phyloP scores from a whole-genome alignment of 352 stramenopile species.

The Pythium biforme region DNA sequence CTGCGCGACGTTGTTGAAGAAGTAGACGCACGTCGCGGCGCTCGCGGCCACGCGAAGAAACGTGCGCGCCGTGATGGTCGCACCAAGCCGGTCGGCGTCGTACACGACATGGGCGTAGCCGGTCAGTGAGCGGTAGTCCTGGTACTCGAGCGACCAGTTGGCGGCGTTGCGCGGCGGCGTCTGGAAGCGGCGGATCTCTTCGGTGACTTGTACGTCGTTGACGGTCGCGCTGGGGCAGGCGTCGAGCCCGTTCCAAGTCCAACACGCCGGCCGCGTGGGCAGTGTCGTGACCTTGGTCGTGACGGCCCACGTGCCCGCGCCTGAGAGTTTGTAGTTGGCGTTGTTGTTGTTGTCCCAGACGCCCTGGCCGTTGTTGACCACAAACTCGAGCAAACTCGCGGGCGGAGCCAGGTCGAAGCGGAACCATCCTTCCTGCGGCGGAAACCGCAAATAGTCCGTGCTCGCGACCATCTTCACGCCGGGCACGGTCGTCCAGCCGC shows the following conservation, averaged over 20 bases:
- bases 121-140: conserved; percentile 39
- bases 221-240: conserved; percentile 3
- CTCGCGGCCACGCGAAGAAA: conserved; percentile 31
- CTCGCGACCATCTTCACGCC: conserved; percentile 31
- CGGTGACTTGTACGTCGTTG: conserved; percentile 11
- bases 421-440: conserved; percentile 36
- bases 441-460: conserved; percentile 25
- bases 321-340: conserved; percentile 41
- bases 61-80: conserved; percentile 42
- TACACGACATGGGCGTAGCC: conserved; percentile 51
- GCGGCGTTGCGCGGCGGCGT: conserved; percentile 41
- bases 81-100: conserved; percentile 28
- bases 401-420: conserved; percentile 29
- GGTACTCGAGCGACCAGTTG: conserved; percentile 33
- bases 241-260: conserved; percentile 13
- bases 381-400: conserved; percentile 33
- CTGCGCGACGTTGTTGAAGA: conserved; percentile 31
- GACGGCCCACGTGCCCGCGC: conserved; percentile 24
- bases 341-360: conserved; percentile 47
- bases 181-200: conserved; percentile 44
- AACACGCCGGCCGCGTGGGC: conserved; percentile 27
- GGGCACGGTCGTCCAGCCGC: conserved; percentile 35
- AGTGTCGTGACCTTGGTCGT: conserved; percentile 3
- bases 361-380: conserved; percentile 44
- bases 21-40: conserved; percentile 42